Evolutionary conservation across 768 basidiomycete species (phyloP).

Genomic region (Trametes maxima): DNA sequence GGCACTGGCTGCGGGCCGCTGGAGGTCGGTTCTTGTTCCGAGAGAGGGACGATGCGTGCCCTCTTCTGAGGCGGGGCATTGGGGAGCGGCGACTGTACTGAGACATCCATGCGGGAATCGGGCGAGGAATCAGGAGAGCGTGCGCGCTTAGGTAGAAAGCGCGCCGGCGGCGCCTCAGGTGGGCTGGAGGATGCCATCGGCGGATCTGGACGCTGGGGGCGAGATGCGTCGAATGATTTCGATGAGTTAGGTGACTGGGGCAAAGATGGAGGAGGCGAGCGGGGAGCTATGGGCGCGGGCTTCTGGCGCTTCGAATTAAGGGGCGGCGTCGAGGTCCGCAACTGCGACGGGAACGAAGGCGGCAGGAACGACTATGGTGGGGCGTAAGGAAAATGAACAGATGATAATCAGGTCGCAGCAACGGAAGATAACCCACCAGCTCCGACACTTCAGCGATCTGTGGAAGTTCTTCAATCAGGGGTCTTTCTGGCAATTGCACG

Average conservation of each 20-base stretch:
- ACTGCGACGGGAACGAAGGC: constrained; percentile 56
- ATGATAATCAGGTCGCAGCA: constrained; percentile 9
- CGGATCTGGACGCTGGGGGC: constrained; percentile 24
- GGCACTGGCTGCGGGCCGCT: constrained; percentile 22
- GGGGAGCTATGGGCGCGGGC: constrained; percentile 44
- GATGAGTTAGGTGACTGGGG: constrained; percentile 31
- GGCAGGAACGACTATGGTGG: constrained; percentile 47
- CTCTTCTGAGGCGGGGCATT: constrained; percentile 22
- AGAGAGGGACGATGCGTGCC: constrained; percentile 18
- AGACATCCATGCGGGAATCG: constrained; percentile 17
- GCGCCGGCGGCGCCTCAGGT: constrained; percentile 7
- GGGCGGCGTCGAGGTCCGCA: constrained; percentile 57
- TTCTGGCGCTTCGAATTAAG: constrained; percentile 38
- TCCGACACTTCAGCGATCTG: constrained; percentile 42
- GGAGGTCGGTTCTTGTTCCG: constrained; percentile 19
- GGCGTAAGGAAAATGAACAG: constrained; percentile 2
- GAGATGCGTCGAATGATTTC: constrained; percentile 17
- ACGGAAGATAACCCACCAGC: constrained; percentile 33
- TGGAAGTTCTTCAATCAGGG: constrained; percentile 1
- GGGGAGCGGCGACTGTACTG: constrained; percentile 5
- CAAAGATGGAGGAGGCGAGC: constrained; percentile 29
- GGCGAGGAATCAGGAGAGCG: constrained; percentile 23
- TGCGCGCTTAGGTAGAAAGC: constrained; percentile 21
- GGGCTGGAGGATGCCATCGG: constrained; percentile 26
- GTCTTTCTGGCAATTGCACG: neutral